phyloP scores from a whole-genome alignment of 805 yeast genomes.

The Ogataea naganishii region DNA sequence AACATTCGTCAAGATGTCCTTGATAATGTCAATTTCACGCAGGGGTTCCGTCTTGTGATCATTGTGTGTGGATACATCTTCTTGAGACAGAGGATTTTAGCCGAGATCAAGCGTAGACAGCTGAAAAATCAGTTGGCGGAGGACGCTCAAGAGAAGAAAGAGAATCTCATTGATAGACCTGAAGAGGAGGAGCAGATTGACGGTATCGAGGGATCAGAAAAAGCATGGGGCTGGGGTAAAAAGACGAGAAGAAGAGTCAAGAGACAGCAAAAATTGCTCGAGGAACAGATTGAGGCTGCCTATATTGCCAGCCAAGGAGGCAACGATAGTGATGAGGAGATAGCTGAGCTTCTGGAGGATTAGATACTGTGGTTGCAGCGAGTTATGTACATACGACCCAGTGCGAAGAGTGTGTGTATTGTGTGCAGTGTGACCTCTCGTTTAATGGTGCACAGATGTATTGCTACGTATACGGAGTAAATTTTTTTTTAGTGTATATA shows the following conservation, averaged over 20 bases:
- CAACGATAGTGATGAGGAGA: conserved; percentile 55
- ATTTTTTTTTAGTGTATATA: not conserved
- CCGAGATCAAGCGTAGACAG: conserved; percentile 50
- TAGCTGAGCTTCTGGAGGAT: conserved; percentile 59
- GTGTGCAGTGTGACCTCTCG: too few species aligned
- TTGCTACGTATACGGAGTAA: too few species aligned
- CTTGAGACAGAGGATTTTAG: conserved; percentile 45
- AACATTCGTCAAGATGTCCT: conserved; percentile 27
- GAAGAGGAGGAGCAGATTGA: conserved; percentile 26
- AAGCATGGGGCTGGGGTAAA: conserved; percentile 74
- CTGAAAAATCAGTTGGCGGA: conserved; percentile 34
- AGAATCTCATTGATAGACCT: conserved; percentile 23
- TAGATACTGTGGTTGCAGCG: too few species aligned
- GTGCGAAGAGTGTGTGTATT: too few species aligned
- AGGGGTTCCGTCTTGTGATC: conserved; percentile 37
- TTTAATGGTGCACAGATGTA: too few species aligned
- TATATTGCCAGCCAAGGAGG: conserved; percentile 25
- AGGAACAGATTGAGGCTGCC: conserved; percentile 35
- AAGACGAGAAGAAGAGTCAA: conserved; percentile 54
- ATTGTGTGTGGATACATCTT: conserved; percentile 58
- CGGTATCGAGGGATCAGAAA: conserved; percentile 31
- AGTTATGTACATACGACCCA: too few species aligned
- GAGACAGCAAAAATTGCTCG: conserved; percentile 44
- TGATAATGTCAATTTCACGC: conserved; percentile 35
- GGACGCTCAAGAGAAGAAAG: conserved; percentile 36